These are phyloP conservation scores for Vicia sativa DNA, from an alignment of 306 rosid genomes.

Conservation along the genomic window DNA sequence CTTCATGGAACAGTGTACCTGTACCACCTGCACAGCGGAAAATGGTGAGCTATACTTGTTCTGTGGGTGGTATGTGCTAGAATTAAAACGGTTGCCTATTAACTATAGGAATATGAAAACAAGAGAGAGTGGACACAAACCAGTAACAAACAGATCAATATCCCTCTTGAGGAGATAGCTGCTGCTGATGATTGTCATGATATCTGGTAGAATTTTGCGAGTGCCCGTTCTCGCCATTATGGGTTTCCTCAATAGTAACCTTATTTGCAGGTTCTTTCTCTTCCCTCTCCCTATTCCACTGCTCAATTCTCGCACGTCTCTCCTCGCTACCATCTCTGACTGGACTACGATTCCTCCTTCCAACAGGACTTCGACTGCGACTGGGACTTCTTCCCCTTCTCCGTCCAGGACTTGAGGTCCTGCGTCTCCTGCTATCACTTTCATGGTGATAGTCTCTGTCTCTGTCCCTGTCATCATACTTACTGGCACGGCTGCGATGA, in stretches of 20 bases:
- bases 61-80: constrained; percentile 35
- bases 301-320: constrained; percentile 85
- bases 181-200: constrained; percentile 43
- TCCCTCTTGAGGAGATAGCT: constrained; percentile 37
- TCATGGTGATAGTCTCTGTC: constrained; percentile 55
- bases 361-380: constrained; percentile 57
- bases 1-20: constrained; percentile 73
- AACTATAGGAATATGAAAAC: constrained; percentile 1
- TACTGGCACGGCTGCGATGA: constrained; percentile 57
- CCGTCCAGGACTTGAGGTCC: constrained; percentile 63
- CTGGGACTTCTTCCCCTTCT: constrained; percentile 59
- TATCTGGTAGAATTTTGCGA: constrained; percentile 35
- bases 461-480: constrained; percentile 60
- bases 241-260: constrained; percentile 34
- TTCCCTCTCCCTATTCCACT: constrained; percentile 85
- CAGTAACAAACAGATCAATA: constrained; percentile 47
- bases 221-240: constrained; percentile 28
- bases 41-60: constrained; percentile 64
- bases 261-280: constrained; percentile 43
- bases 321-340: constrained; percentile 82
- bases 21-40: constrained; percentile 95
- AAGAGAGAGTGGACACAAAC: constrained; percentile 48
- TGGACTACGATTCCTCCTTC: constrained; percentile 61
- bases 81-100: constrained; percentile 36
- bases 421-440: constrained; percentile 60